Conservation (phyloP, 2,329 filamentous ascomycete species). For the Phoma sp. region DNA sequence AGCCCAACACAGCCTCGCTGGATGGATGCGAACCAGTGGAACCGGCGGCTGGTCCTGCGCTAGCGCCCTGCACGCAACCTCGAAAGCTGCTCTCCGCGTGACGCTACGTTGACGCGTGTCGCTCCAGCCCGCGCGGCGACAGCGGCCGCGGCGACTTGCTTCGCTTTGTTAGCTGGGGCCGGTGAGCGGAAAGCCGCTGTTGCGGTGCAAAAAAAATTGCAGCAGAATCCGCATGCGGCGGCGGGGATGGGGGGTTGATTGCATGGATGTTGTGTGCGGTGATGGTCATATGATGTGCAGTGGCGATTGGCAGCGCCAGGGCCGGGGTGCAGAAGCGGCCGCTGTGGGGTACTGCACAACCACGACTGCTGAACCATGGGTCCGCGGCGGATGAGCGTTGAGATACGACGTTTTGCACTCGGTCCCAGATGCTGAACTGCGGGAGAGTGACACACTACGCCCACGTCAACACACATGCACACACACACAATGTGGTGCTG, state of each 20-base stretch:
- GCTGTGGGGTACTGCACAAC: slow-evolving; percentile 10
- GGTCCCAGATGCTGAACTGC: neutral
- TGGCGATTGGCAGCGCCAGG: slow-evolving; percentile 6
- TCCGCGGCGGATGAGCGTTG: slow-evolving; percentile 5
- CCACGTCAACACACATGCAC: neutral
- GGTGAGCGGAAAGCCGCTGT: no score
- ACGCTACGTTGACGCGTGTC: slow-evolving; percentile 14
- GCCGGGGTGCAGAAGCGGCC: slow-evolving; percentile 13
- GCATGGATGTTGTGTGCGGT: neutral
- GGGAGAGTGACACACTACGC: neutral
- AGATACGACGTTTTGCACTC: neutral
- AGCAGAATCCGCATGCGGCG: neutral
- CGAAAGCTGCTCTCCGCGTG: neutral
- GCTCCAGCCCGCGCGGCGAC: neutral
- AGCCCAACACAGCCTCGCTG: slow-evolving; percentile 4
- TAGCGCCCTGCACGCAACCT: slow-evolving; percentile 11
- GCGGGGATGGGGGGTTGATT: neutral
- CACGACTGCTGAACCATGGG: slow-evolving; percentile 10
- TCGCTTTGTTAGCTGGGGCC: no score
- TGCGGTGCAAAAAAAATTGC: neutral
- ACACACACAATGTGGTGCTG: neutral
- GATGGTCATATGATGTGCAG: neutral
- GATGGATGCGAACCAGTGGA: slow-evolving; percentile 8
- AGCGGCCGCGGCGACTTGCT: no score
- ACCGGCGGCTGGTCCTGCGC: slow-evolving; percentile 13